A percentile compares a stretch with the other conserved stretches of the same genome.
These are phyloP conservation scores for Candida verbasci DNA, from an alignment of 805 yeast genomes.

Conservation along the genomic window DNA sequence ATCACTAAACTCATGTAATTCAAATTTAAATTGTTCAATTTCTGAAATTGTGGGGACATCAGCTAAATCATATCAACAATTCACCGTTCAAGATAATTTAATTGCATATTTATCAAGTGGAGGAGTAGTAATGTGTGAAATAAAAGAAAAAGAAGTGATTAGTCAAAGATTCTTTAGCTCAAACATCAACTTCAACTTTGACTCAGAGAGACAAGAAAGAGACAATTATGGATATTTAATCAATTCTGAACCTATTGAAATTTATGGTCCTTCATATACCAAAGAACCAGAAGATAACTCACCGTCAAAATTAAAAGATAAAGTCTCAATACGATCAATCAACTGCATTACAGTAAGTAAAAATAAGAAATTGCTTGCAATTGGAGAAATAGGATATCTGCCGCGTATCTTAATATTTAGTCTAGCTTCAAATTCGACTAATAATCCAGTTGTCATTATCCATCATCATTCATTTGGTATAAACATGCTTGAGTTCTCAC, in stretches of 20 bases:
- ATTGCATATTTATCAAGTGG: slow-evolving; percentile 57
- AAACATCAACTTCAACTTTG: slow-evolving; percentile 26
- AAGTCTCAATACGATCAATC: slow-evolving; percentile 46
- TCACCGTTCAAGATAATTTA: slow-evolving; percentile 34
- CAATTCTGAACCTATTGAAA: slow-evolving; percentile 22
- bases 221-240: slow-evolving; percentile 36
- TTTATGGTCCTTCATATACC: slow-evolving; percentile 13
- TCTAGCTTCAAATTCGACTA: slow-evolving; percentile 44
- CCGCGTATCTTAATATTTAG: slow-evolving; percentile 63
- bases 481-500: slow-evolving; percentile 50
- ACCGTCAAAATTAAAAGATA: slow-evolving; percentile 27
- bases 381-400: slow-evolving; percentile 68
- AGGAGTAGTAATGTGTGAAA: slow-evolving; percentile 49
- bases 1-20: too few relatives aligned
- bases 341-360: slow-evolving; percentile 59
- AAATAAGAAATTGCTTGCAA: slow-evolving; percentile 50
- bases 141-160: slow-evolving; percentile 15
- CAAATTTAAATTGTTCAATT: slow-evolving; percentile 1
- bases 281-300: slow-evolving; percentile 6
- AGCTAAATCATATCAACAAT: slow-evolving; percentile 36
- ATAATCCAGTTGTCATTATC: slow-evolving; percentile 49
- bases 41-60: slow-evolving; percentile 44
- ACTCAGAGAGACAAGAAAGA: slow-evolving; percentile 9
- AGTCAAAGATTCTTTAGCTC: slow-evolving; percentile 53
- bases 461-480: slow-evolving; percentile 67